Conservation (phyloP, 164 flowering plant species). For the Tinospora cordifolia region DNA sequence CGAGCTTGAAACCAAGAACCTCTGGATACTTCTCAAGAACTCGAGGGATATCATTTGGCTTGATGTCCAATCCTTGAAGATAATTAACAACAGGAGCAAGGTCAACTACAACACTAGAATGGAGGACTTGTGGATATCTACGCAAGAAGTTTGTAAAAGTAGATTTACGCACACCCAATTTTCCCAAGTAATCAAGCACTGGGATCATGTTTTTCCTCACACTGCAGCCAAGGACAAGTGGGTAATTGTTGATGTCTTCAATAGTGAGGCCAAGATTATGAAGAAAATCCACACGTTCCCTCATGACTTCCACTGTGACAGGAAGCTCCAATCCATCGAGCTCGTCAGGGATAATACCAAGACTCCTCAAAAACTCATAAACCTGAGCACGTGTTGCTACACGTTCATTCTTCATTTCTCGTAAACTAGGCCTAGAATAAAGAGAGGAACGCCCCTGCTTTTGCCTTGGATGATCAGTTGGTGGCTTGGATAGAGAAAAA, state of each 20-base stretch:
- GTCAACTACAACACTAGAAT: slow-evolving; percentile 89
- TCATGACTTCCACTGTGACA: slow-evolving; percentile 81
- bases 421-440: slow-evolving; percentile 72
- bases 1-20: slow-evolving; percentile 86
- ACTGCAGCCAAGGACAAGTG: slow-evolving; percentile 93
- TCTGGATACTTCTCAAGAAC: slow-evolving; percentile 88
- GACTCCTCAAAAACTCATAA: slow-evolving; percentile 62
- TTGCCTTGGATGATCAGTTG: slow-evolving; percentile 17
- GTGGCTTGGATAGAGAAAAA: slow-evolving; percentile 24
- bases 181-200: slow-evolving; percentile 90
- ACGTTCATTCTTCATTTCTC: slow-evolving; percentile 71
- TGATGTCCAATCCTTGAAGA: slow-evolving; percentile 86
- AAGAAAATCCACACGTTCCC: slow-evolving; percentile 86
- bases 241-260: slow-evolving; percentile 85
- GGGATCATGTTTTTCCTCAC: slow-evolving; percentile 97
- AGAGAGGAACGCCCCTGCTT: slow-evolving; percentile 44
- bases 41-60: slow-evolving; percentile 63
- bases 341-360: slow-evolving; percentile 86
- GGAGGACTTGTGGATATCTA: slow-evolving; percentile 91
- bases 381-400: slow-evolving; percentile 57
- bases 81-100: slow-evolving; percentile 87
- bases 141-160: slow-evolving; percentile 63
- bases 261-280: slow-evolving; percentile 74
- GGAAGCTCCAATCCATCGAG: slow-evolving; percentile 94
- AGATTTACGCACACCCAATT: slow-evolving; percentile 72